A percentile compares a stretch with the other conserved stretches of the same genome.
phyloP scores from a whole-genome alignment of 352 stramenopile genomes.

The Phytopythium kandeliae region DNA sequence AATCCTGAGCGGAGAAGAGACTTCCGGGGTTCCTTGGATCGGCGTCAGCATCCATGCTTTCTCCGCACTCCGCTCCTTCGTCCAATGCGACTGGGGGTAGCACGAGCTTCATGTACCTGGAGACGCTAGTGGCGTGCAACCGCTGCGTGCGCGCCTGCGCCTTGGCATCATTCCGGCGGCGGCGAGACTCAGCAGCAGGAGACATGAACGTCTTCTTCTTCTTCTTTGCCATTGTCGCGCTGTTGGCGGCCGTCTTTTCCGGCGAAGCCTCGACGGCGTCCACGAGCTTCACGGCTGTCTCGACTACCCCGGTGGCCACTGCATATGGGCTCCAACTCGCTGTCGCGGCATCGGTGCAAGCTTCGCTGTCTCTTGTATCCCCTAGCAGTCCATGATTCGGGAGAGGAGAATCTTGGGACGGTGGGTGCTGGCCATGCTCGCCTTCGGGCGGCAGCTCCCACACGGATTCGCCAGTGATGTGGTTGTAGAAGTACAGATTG shows the following conservation, averaged over 20 bases:
- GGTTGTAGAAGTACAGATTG: slow-evolving; percentile 79
- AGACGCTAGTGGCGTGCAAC: slow-evolving; percentile 19
- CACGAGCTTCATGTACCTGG: slow-evolving; percentile 37
- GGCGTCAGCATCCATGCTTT: neutral
- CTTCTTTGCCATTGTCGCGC: too few relatives aligned
- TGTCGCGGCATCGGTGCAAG: slow-evolving; percentile 2
- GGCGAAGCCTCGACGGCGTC: slow-evolving; percentile 12
- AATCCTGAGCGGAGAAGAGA: slow-evolving; percentile 50
- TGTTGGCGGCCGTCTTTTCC: slow-evolving; percentile 8
- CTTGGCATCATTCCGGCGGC: slow-evolving; percentile 38
- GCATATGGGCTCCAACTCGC: slow-evolving; percentile 23
- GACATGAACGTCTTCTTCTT: slow-evolving; percentile 37
- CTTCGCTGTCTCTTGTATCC: neutral
- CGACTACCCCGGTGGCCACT: slow-evolving; percentile 42
- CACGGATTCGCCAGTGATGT: slow-evolving; percentile 48
- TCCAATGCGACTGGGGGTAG: slow-evolving; percentile 14
- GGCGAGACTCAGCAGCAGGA: slow-evolving; percentile 36
- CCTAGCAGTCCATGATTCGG: neutral
- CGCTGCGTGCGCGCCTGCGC: slow-evolving; percentile 35
- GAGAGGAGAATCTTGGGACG: too few relatives aligned
- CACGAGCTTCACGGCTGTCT: slow-evolving; percentile 33
- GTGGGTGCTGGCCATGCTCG: slow-evolving; percentile 4
- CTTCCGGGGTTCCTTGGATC: slow-evolving; percentile 25
- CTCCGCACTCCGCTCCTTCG: neutral
- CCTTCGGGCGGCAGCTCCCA: slow-evolving; percentile 58